These are phyloP conservation scores for Fusarium sp. DNA, from an alignment of 2,329 filamentous ascomycete species.

Conservation along the genomic window DNA sequence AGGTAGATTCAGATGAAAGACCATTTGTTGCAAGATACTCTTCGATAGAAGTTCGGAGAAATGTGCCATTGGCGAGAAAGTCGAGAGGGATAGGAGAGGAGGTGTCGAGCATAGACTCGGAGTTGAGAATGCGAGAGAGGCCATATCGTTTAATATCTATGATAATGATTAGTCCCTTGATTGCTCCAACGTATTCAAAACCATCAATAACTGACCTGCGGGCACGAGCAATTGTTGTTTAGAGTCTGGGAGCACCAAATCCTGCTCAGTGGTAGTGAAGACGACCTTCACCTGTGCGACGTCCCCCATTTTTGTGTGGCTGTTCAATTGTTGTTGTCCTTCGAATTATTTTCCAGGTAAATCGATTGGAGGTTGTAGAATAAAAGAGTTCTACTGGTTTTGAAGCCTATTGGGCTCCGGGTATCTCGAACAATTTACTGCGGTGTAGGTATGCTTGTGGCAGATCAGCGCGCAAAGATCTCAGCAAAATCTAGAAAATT, in stretches of 20 bases:
- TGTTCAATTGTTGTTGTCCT: neutral
- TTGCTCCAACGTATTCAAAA: neutral
- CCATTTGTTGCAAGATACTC: slow-evolving; percentile 89
- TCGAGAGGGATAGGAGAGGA: slow-evolving; percentile 81
- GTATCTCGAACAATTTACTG: slow-evolving; percentile 27
- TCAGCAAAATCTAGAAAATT: slow-evolving; percentile 38
- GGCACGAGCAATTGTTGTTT: slow-evolving; percentile 72
- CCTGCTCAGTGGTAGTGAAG: slow-evolving; percentile 71
- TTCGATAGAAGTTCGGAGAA: slow-evolving; percentile 87
- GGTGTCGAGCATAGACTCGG: slow-evolving; percentile 75
- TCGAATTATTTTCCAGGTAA: neutral
- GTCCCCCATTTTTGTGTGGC: slow-evolving; percentile 49
- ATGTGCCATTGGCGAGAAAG: slow-evolving; percentile 94
- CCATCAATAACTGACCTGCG: slow-evolving; percentile 54
- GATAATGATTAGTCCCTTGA: neutral
- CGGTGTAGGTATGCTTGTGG: slow-evolving; percentile 5
- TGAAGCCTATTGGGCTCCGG: slow-evolving; percentile 17
- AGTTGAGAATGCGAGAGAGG: slow-evolving; percentile 76
- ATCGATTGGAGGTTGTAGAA: neutral
- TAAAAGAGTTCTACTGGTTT: neutral
- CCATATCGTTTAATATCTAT: slow-evolving; percentile 75
- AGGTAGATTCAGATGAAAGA: slow-evolving; percentile 85
- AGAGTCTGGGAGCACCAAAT: slow-evolving; percentile 70
- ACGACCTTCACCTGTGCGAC: slow-evolving; percentile 71
- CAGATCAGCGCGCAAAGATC: slow-evolving; percentile 21